phyloP scores from a whole-genome alignment of 768 basidiomycete genomes.

The Mycena leptocephala region DNA sequence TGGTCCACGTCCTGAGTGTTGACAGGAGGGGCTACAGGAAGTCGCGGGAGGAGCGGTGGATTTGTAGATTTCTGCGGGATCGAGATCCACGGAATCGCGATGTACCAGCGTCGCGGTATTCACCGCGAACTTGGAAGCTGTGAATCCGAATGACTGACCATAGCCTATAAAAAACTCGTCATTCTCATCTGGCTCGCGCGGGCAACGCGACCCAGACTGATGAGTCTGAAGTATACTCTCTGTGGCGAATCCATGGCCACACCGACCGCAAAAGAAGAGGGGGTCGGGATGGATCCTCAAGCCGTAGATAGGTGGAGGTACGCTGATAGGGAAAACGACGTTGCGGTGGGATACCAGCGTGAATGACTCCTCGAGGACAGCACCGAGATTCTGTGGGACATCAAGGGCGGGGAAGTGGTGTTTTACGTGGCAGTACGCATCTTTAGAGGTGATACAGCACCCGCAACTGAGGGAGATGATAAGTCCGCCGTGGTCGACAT shows the following conservation, averaged over 20 bases:
- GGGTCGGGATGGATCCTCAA: background rate
- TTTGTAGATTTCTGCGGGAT: background rate
- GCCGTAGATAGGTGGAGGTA: background rate
- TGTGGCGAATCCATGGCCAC: background rate
- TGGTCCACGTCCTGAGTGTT: background rate
- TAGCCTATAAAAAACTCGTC: background rate
- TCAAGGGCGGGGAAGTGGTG: background rate
- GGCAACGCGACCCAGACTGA: background rate
- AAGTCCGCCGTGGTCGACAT: background rate
- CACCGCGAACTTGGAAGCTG: background rate
- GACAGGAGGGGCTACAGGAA: background rate
- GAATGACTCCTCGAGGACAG: background rate
- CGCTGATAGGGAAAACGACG: too few species aligned
- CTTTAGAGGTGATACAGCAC: background rate
- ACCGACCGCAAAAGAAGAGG: background rate
- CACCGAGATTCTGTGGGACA: background rate
- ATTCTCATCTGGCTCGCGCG: background rate
- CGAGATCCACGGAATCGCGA: background rate
- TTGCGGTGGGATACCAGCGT: too few species aligned
- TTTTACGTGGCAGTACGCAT: background rate
- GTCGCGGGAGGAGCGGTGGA: too few species aligned
- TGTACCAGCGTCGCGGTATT: background rate
- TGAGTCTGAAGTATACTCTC: background rate
- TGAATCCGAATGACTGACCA: background rate
- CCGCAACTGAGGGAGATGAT: background rate